phyloP scores from a whole-genome alignment of 73 alveolate genomes.

The Halteria grandinella region DNA sequence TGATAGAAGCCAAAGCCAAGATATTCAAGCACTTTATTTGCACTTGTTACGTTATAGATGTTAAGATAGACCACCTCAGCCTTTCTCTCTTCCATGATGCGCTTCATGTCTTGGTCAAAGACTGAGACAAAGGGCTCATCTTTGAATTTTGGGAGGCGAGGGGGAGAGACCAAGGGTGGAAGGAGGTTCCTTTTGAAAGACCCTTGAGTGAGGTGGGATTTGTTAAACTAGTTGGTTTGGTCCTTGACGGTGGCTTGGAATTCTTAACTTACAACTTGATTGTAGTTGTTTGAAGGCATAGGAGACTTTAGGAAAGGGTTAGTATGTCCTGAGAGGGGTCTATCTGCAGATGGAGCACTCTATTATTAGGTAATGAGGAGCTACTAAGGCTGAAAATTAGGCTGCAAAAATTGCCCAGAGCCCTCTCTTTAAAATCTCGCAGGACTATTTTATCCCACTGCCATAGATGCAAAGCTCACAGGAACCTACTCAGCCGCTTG shows the following conservation, averaged over 20 bases:
- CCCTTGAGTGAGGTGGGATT: not conserved
- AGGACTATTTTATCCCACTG: not conserved
- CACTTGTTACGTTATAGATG: slow-evolving; percentile 32
- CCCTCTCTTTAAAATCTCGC: not conserved
- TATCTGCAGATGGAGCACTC: not conserved
- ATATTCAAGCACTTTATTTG: slow-evolving; percentile 43
- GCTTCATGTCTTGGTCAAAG: not conserved
- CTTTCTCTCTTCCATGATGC: not conserved
- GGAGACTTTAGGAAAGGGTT: not conserved
- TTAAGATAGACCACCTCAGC: slow-evolving; percentile 61
- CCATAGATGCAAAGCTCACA: not conserved
- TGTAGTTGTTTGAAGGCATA: slow-evolving; percentile 13
- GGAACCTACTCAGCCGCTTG: not conserved
- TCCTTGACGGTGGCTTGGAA: not conserved
- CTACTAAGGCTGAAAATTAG: not conserved
- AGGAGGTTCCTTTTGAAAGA: not conserved
- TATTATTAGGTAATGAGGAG: not conserved
- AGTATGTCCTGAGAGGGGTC: slow-evolving; percentile 31
- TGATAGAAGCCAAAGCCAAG: slow-evolving; percentile 74
- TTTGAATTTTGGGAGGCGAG: slow-evolving; percentile 31
- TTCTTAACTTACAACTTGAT: not conserved
- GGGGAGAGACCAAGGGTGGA: slow-evolving; percentile 42
- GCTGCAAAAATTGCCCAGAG: not conserved
- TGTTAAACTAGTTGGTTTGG: not conserved
- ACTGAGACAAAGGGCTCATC: too few species aligned